Evolutionary conservation across 352 stramenopile genomes (phyloP).

Genomic region (Phytophthora chlamydospora): DNA sequence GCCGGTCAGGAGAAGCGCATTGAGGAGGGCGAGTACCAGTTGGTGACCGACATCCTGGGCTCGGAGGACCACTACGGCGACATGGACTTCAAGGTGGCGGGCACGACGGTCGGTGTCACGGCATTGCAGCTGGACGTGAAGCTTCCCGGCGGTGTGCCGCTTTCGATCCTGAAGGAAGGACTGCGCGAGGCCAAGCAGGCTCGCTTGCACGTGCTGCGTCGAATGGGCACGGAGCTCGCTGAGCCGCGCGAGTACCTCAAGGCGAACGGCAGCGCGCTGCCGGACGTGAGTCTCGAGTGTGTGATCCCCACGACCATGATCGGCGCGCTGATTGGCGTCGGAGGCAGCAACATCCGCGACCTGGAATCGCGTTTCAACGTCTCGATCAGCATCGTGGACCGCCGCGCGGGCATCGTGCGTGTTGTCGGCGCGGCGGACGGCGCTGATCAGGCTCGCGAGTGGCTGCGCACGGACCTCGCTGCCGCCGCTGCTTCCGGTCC

Average conservation of each 20-base stretch:
- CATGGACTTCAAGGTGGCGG: slow-evolving; percentile 99
- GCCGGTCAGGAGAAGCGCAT: slow-evolving; percentile 59
- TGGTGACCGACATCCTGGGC: slow-evolving; percentile 97
- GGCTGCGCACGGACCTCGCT: slow-evolving; percentile 59
- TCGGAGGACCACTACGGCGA: slow-evolving; percentile 97
- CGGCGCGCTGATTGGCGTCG: slow-evolving; percentile 75
- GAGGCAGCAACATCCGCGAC: slow-evolving; percentile 76
- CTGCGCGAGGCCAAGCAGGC: slow-evolving; percentile 87
- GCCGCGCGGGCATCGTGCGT: slow-evolving; percentile 84
- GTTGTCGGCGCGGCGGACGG: slow-evolving; percentile 86
- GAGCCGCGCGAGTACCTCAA: slow-evolving; percentile 69
- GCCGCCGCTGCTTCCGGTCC: slow-evolving; percentile 9
- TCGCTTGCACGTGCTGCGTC: slow-evolving; percentile 78
- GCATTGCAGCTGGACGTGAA: slow-evolving; percentile 98
- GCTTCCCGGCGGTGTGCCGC: slow-evolving; percentile 85
- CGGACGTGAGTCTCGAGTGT: slow-evolving; percentile 66
- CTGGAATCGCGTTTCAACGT: slow-evolving; percentile 71
- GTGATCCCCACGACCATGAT: slow-evolving; percentile 58
- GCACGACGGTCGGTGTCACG: slow-evolving; percentile 91
- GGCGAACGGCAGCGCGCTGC: slow-evolving; percentile 36
- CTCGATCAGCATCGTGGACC: slow-evolving; percentile 74
- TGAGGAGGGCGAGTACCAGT: slow-evolving; percentile 71
- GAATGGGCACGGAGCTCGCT: slow-evolving; percentile 82
- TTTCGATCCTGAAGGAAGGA: slow-evolving; percentile 85
- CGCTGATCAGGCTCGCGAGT: slow-evolving; percentile 77